These are phyloP conservation scores for Mycena alexandri DNA, from an alignment of 768 basidiomycete genomes.

Conservation along the genomic window DNA sequence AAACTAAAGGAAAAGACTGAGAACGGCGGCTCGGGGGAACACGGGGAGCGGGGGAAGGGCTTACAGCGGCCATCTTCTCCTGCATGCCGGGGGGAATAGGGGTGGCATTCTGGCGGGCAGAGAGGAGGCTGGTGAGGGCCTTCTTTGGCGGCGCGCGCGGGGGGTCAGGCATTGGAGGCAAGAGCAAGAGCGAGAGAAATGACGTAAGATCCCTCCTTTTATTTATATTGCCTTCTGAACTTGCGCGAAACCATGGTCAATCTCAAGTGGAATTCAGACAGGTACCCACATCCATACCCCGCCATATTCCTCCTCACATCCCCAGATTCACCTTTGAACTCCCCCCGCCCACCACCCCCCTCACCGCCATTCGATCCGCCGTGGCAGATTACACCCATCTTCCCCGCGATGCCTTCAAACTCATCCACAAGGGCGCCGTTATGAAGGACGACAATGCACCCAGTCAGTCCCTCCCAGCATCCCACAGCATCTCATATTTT, in stretches of 20 bases:
- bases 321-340: slow-evolving; percentile 59
- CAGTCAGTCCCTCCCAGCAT: slow-evolving; percentile 53
- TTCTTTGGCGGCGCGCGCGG: slow-evolving; percentile 42
- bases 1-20: slow-evolving; percentile 36
- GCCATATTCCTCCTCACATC: too few species aligned
- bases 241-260: slow-evolving; percentile 43
- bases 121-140: slow-evolving; percentile 59
- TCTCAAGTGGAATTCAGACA: too few species aligned
- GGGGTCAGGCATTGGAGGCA: slow-evolving; percentile 36
- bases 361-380: slow-evolving; percentile 67
- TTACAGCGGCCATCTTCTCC: slow-evolving; percentile 93
- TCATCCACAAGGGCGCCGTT: slow-evolving; percentile 91
- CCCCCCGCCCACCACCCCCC: slow-evolving; percentile 70
- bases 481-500: slow-evolving; percentile 4
- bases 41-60: slow-evolving; percentile 32
- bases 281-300: too few species aligned
- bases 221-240: too few species aligned
- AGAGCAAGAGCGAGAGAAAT: slow-evolving; percentile 25
- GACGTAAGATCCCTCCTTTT: background rate
- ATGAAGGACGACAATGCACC: slow-evolving; percentile 86
- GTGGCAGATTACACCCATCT: slow-evolving; percentile 85
- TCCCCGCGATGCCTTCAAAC: slow-evolving; percentile 77
- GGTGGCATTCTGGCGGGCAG: slow-evolving; percentile 57
- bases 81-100: slow-evolving; percentile 92
- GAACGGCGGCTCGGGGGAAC: background rate